Evolutionary conservation across 164 flowering plant genomes (phyloP), one percentile per base, ranked within the genome.

Genomic region (Kalanchoe fedtschenkoi): DNA sequence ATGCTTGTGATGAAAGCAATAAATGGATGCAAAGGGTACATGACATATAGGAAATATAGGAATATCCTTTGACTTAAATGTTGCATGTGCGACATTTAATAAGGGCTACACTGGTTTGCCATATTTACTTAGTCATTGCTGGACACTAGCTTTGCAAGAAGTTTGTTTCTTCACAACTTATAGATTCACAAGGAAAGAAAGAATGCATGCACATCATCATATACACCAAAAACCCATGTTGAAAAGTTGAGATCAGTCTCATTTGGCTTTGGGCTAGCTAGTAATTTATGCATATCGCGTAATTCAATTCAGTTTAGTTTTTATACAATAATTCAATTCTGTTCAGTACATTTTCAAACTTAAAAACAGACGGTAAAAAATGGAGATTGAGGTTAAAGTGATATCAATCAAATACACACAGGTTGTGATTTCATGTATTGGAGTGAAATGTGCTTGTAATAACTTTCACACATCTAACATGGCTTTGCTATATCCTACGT

Each of bases 21-120:
- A 51, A 51, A 51, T 51, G 56, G 24, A 51, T 51, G 56, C 11
- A 26, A 51, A 10, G 16, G 56, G 56, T 51, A 51, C 56, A 51
- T 47, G 54, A 47, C 56, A 26, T 26, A 51, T 1, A 4, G 17
- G 16, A 51, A 26, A 51, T 51, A 51, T 24, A 51, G 33, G 32
- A 51, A 51, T 51, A 51, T 51, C 56, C 56, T 51, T 51, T 51
- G 56, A 51, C 56, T 51, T 51, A 51, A 51, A 51, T 51, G 56
- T 26, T 51, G 32, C 56, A 51, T 51, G 56, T 51, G 56, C 56
- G 2, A 26, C 56, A 51, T 24, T 51, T 51, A 26, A 51, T 51
- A 10, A 51, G 56, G 56, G 22, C 54, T 51, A 51, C 26, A 51
- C 56, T 17, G 26, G 56, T 26, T 51, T 51, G 56, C 56, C 26